Base-by-base conservation (phyloP, 331 rosid species). In the Quercus phellos region DNA sequence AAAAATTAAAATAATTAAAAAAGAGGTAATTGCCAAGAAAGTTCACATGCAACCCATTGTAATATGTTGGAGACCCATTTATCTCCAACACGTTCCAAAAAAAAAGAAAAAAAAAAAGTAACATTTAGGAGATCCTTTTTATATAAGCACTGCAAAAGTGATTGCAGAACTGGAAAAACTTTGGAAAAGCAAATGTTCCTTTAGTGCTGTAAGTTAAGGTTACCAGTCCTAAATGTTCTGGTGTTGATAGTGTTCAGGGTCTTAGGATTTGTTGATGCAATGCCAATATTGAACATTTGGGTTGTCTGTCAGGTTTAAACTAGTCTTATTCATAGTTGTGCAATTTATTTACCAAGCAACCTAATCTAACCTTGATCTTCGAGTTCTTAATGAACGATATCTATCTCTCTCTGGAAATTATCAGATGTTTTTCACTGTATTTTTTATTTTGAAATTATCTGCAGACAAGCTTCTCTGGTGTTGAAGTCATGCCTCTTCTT, bases 381-480 rank as follows among this genome's bases (percentile, higher is more conserved):
- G 3, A 56, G 64, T 7, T 61, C n/a, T 61, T 38, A 18, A 14
- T 27, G 46, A 61, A 19, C 10, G 32, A 17, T 63, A 13, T 78
- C 21, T 63, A 13, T 78, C 21, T 75, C 26, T 72, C 66, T 51
- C 24, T 26, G 30, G 21, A 72, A 34, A 66, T 59, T 56, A 27
- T 78, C 70, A 64, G 21, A 78, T 68, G 13, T 5, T 24, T 56
- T 43, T 12, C 16, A 4, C 59, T 78, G 70, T 74, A 21, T 34
- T 24, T 74, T 70, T 19, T 84, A 78, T 80, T 30, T 69, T n/a
- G 29, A 77, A 83, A 74, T 42, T 77, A 58, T 78, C 18, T 86
- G 76, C 89, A 94, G 98, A 94, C 98, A 60, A 94, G 98, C 85
- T 94, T 92, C 84, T 92, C 97, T 71, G 97, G 98, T 51, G 89